These are phyloP conservation scores for Chrysanthemum lavandulifolium DNA, from an alignment of 129 eudicot genomes.

Conservation along the genomic window DNA sequence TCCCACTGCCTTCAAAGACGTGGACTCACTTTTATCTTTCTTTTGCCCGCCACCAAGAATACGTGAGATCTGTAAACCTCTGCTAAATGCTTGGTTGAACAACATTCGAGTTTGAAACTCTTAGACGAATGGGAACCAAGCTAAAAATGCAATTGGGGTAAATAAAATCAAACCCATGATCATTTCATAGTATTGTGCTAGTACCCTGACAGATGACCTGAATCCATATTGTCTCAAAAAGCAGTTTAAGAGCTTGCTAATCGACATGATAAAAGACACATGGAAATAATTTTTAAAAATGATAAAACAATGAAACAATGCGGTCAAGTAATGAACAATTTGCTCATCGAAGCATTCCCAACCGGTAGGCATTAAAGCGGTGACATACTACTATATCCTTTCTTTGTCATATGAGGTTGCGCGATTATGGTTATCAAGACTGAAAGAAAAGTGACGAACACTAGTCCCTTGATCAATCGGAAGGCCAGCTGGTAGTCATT, in stretches of 20 bases:
- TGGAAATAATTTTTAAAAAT: background rate
- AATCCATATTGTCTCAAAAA: slow-evolving; percentile 42
- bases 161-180: slow-evolving; percentile 73
- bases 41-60: slow-evolving; percentile 84
- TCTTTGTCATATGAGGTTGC: slow-evolving; percentile 57
- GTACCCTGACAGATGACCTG: slow-evolving; percentile 69
- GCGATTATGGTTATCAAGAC: slow-evolving; percentile 49
- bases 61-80: slow-evolving; percentile 85
- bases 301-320: background rate
- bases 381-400: slow-evolving; percentile 65
- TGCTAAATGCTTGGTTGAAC: slow-evolving; percentile 91
- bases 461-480: slow-evolving; percentile 64
- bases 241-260: slow-evolving; percentile 77
- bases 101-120: slow-evolving; percentile 89
- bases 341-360: slow-evolving; percentile 88
- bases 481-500: slow-evolving; percentile 66
- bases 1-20: background rate
- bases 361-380: slow-evolving; percentile 95
- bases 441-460: slow-evolving; percentile 54
- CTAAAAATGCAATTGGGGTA: slow-evolving; percentile 82
- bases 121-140: slow-evolving; percentile 93
- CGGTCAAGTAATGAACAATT: background rate
- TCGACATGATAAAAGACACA: slow-evolving; percentile 26
- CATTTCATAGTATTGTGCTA: slow-evolving; percentile 73
- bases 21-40: slow-evolving; percentile 50